Evolutionary conservation across 225 moss, liverwort and hornwort genomes (phyloP).

Genomic region (Neckera pumila): DNA sequence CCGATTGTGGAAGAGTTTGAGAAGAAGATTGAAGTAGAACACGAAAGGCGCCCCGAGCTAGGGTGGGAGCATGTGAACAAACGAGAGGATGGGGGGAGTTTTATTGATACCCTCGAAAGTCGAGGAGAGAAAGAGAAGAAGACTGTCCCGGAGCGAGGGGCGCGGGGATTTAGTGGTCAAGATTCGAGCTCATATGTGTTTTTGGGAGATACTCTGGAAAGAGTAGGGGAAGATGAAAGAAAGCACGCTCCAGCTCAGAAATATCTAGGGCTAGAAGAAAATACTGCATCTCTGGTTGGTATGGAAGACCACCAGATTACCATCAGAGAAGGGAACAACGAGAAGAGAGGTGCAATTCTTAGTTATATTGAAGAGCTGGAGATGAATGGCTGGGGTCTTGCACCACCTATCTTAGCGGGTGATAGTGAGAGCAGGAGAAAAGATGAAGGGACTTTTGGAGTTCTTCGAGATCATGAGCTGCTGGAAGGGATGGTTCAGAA

Average conservation of each 20-base stretch:
- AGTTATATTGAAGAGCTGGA: neutral
- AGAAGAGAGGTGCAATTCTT: neutral
- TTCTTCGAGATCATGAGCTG: neutral
- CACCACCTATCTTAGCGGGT: neutral
- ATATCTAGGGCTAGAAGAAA: neutral
- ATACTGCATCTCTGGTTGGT: neutral
- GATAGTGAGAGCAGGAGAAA: neutral
- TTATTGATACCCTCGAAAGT: neutral
- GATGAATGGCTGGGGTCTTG: neutral
- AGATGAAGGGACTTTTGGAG: neutral
- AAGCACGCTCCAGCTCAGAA: neutral
- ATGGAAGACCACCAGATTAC: neutral
- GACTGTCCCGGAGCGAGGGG: neutral
- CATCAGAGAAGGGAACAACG: neutral
- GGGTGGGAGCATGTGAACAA: neutral
- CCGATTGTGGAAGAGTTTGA: neutral
- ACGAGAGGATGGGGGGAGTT: neutral
- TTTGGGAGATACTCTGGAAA: neutral
- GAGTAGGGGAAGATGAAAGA: neutral
- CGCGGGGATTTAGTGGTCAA: neutral
- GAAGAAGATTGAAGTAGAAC: slow-evolving; percentile 3
- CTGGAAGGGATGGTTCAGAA: neutral
- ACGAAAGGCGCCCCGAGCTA: neutral
- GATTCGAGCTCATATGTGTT: neutral
- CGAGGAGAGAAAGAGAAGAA: neutral